Evolutionary conservation across 2,329 filamentous ascomycete genomes (phyloP).

Genomic region (Aspergillus quadricinctus): DNA sequence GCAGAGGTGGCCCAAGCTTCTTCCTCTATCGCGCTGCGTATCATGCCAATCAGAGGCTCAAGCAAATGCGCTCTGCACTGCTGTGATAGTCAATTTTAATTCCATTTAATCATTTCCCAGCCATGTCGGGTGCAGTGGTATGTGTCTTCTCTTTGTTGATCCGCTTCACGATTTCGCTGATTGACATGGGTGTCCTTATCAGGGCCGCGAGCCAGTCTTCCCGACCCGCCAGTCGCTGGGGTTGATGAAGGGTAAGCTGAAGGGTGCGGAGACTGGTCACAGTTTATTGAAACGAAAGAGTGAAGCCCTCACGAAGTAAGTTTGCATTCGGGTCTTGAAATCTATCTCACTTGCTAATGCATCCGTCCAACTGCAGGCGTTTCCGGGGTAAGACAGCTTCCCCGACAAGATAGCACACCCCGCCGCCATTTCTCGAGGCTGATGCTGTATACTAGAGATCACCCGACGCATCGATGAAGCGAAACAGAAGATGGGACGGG

Average conservation of each 20-base stretch:
- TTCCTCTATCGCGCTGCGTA: slow-evolving; percentile 24
- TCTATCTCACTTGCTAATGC: slow-evolving; percentile 14
- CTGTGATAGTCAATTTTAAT: slow-evolving; percentile 7
- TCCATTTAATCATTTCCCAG: slow-evolving; percentile 7
- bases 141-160: neutral
- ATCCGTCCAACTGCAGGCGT: slow-evolving; percentile 53
- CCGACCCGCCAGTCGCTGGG: slow-evolving; percentile 95
- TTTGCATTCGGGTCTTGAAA: slow-evolving; percentile 6
- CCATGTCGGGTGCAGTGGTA: slow-evolving; percentile 35
- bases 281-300: slow-evolving; percentile 96
- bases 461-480: slow-evolving; percentile 96
- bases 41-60: slow-evolving; percentile 19
- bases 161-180: slow-evolving; percentile 2
- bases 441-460: slow-evolving; percentile 62
- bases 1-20: slow-evolving; percentile 18
- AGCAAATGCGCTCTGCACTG: slow-evolving; percentile 8
- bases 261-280: slow-evolving; percentile 86
- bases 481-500: slow-evolving; percentile 97
- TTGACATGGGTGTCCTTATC: slow-evolving; percentile 16
- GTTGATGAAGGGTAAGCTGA: slow-evolving; percentile 96
- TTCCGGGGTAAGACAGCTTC: slow-evolving; percentile 66
- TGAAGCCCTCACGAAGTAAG: slow-evolving; percentile 93
- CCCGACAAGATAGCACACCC: slow-evolving; percentile 15
- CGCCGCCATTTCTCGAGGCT: slow-evolving; percentile 22
- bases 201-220: slow-evolving; percentile 96